These are phyloP conservation scores for Penicillium italicum DNA, from an alignment of 2,329 filamentous ascomycete genomes.

Conservation along the genomic window DNA sequence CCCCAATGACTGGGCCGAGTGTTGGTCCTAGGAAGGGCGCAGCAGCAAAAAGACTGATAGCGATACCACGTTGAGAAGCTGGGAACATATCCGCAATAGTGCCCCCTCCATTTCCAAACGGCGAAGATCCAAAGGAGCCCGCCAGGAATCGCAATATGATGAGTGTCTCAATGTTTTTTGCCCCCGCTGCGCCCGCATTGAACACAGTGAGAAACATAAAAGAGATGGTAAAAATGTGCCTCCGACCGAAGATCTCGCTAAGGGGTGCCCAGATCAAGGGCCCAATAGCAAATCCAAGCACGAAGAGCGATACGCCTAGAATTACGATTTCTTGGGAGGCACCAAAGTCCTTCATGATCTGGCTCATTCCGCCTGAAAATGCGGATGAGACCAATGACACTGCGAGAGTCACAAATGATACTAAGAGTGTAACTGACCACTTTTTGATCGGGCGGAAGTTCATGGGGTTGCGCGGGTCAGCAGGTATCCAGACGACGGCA, in stretches of 20 bases:
- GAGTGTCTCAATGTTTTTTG: slow-evolving; percentile 55
- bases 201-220: slow-evolving; percentile 54
- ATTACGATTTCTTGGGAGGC: slow-evolving; percentile 54
- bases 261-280: slow-evolving; percentile 65
- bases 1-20: slow-evolving; percentile 29
- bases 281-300: slow-evolving; percentile 58
- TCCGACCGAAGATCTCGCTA: slow-evolving; percentile 59
- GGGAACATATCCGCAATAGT: slow-evolving; percentile 59
- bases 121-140: slow-evolving; percentile 57
- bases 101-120: slow-evolving; percentile 41
- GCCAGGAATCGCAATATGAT: slow-evolving; percentile 63
- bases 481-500: slow-evolving; percentile 63
- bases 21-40: slow-evolving; percentile 58
- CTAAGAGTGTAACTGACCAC: slow-evolving; percentile 62
- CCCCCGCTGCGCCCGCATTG: slow-evolving; percentile 56
- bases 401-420: slow-evolving; percentile 63
- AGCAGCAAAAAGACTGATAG: slow-evolving; percentile 62
- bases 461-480: slow-evolving; percentile 66
- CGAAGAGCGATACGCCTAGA: slow-evolving; percentile 62
- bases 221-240: slow-evolving; percentile 44
- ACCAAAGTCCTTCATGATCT: slow-evolving; percentile 55
- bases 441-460: slow-evolving; percentile 56
- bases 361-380: slow-evolving; percentile 25
- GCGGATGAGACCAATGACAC: slow-evolving; percentile 69
- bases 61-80: slow-evolving; percentile 51